A percentile compares a stretch with the other conserved stretches of the same genome.
These are phyloP conservation scores for Kitagawia praeruptora DNA, from an alignment of 129 eudicot genomes.

Conservation along the genomic window DNA sequence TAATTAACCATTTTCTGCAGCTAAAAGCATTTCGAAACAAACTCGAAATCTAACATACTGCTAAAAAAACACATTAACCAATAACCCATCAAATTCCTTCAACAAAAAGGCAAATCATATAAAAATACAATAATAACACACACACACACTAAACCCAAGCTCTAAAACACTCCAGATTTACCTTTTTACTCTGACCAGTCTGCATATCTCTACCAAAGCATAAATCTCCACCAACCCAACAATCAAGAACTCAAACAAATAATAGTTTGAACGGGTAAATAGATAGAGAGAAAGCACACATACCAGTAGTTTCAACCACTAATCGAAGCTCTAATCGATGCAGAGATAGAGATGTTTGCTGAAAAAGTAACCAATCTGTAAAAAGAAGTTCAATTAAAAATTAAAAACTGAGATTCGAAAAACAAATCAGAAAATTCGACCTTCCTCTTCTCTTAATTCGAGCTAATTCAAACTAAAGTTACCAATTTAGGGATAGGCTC, in stretches of 20 bases:
- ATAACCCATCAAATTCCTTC: background rate
- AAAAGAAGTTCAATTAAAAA: too few species aligned
- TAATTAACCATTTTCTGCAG: background rate
- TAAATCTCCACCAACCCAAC: slow-evolving; percentile 4
- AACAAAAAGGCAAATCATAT: background rate
- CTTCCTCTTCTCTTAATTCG: too few species aligned
- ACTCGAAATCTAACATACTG: background rate
- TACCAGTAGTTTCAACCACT: too few species aligned
- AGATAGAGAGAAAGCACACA: too few species aligned
- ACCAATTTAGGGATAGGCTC: too few species aligned
- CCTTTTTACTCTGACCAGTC: slow-evolving; percentile 41
- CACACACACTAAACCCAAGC: background rate
- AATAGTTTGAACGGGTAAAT: background rate
- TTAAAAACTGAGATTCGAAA: too few species aligned
- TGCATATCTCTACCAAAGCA: slow-evolving; percentile 73
- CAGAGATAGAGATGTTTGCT: too few species aligned
- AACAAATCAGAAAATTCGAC: too few species aligned
- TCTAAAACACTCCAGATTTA: slow-evolving; percentile 1
- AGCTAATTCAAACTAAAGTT: too few species aligned
- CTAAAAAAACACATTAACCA: background rate
- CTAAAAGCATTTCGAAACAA: background rate
- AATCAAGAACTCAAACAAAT: slow-evolving; percentile 12
- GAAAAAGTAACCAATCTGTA: too few species aligned
- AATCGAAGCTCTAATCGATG: too few species aligned
- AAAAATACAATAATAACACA: background rate